Base-by-base conservation (phyloP, 192 early-diverging fungal genomes). In the Backusella westeae region DNA sequence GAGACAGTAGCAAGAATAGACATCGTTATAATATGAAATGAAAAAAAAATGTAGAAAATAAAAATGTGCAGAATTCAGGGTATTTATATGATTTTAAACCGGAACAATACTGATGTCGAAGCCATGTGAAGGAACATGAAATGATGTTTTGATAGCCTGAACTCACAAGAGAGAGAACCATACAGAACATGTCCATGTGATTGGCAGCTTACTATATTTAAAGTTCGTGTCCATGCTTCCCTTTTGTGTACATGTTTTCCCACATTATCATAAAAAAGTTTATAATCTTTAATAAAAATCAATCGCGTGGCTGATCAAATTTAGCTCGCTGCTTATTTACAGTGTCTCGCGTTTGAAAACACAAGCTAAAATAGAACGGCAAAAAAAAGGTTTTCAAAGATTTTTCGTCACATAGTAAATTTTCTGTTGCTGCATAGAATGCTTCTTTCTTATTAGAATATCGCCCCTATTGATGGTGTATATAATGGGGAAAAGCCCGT, bases 61-160 rank as follows among this genome's bases (percentile, higher is more conserved):
- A 26, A 29, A 63, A n/a, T 10, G 19, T 39, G 2, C 8, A 63
- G 23, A 63, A 63, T 29, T 14, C 23, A 29, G 8, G 29, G 23
- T 63, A 63, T 63, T 63, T 63, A 63, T 63, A 29, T 29, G 26
- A 8, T 29, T 63, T 63, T 63, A 63, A 29, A 63, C 23, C 56
- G 56, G 56, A 63, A 63, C 12, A 63, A 63, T 63, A 8, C 9
- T 29, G 23, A 12, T 23, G 2, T 63, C 29, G 26, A 63, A 63
- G 56, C 56, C 56, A 63, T 63, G 56, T 63, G 56, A 63, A 63
- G 56, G 56, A 4, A 14, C 56, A 63, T 63, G 56, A 63, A 59
- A 63, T 63, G 56, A 63, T 63, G 56, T 63, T 63, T 63, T 63
- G 56, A 63, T 29, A 63, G 8, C 3, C 56, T 63, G 56, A 49